Percentiles rank a stretch among this genome's conserved stretches.
phyloP scores from a whole-genome alignment of 805 yeast species.

The Dipodascopsis tothii region DNA sequence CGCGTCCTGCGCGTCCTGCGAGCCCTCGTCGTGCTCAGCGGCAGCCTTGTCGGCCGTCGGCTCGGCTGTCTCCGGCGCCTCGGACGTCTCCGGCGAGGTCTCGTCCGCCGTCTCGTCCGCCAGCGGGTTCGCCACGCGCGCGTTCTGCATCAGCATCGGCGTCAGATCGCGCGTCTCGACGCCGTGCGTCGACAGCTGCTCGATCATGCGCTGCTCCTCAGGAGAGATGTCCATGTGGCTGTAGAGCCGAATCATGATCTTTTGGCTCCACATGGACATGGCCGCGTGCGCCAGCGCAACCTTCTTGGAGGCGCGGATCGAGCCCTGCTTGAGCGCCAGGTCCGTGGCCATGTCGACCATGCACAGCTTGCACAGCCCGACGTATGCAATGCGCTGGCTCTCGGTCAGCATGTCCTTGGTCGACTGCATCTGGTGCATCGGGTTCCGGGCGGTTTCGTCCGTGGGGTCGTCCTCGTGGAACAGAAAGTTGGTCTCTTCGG shows the following conservation, averaged over 20 bases:
- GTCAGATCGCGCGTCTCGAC: conserved; percentile 66
- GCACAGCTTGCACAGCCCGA: conserved; percentile 70
- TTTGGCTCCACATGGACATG: conserved; percentile 77
- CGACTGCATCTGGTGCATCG: conserved; percentile 62
- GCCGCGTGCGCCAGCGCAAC: conserved; percentile 65
- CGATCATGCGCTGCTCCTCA: conserved; percentile 84
- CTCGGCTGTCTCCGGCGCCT: conserved; percentile 4
- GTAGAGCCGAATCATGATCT: conserved; percentile 62
- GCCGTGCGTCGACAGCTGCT: conserved; percentile 75
- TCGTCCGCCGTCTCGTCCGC: conserved; percentile 3
- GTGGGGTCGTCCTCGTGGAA: conserved; percentile 38
- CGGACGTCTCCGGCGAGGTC: not conserved
- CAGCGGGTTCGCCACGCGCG: conserved; percentile 47
- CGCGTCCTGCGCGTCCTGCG: not conserved
- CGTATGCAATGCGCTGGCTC: conserved; percentile 82
- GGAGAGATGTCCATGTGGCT: conserved; percentile 68
- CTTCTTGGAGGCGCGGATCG: conserved; percentile 48
- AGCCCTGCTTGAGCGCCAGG: conserved; percentile 51
- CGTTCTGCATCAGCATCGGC: conserved; percentile 48
- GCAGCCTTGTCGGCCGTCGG: conserved; percentile 6
- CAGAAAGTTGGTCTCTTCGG: conserved; percentile 50
- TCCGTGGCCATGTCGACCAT: conserved; percentile 75
- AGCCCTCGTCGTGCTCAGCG: no score
- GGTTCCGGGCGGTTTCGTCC: conserved; percentile 31
- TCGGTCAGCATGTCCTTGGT: conserved; percentile 78